A percentile compares a stretch with the other conserved stretches of the same genome.
These are phyloP conservation scores for Laburnicola sp. DNA, from an alignment of 2,329 filamentous ascomycete species.

Conservation along the genomic window DNA sequence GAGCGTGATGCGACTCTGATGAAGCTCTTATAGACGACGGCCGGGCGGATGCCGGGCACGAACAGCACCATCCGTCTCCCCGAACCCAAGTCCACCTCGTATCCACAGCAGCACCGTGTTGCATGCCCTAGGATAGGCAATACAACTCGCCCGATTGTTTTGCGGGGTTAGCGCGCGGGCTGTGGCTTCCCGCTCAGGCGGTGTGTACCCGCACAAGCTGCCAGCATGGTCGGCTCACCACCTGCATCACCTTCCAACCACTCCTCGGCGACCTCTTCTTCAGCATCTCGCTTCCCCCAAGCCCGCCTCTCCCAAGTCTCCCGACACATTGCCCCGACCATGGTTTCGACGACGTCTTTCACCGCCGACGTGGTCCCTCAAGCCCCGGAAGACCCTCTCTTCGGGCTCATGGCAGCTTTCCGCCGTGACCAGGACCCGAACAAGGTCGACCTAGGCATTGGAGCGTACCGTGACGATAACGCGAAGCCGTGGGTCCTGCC, in stretches of 20 bases:
- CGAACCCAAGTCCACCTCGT: background rate
- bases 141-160: conserved; percentile 6
- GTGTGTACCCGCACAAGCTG: conserved; percentile 22
- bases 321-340: conserved; percentile 68
- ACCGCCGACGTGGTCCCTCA: conserved; percentile 76
- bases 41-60: conserved; percentile 13
- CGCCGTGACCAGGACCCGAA: conserved; percentile 72
- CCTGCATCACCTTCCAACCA: conserved; percentile 12
- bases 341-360: conserved; percentile 65
- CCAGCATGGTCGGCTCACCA: conserved; percentile 29
- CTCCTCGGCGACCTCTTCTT: conserved; percentile 13
- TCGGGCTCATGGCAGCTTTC: conserved; percentile 88
- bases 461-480: conserved; percentile 91
- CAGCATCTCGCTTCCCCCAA: conserved; percentile 29
- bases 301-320: conserved; percentile 60
- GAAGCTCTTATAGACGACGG: conserved; percentile 19
- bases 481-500: conserved; percentile 97
- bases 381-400: conserved; percentile 92
- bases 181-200: conserved; percentile 22
- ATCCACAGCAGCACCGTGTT: background rate
- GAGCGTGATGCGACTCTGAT: conserved; percentile 7
- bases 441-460: conserved; percentile 94
- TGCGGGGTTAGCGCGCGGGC: conserved; percentile 33
- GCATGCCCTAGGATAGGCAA: background rate
- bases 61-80: background rate